Percentiles rank a stretch among this genome's conserved stretches.
Evolutionary conservation across 495 filamentous ascomycete species (phyloP).

Genomic region (Chlorociboria aeruginascens): DNA sequence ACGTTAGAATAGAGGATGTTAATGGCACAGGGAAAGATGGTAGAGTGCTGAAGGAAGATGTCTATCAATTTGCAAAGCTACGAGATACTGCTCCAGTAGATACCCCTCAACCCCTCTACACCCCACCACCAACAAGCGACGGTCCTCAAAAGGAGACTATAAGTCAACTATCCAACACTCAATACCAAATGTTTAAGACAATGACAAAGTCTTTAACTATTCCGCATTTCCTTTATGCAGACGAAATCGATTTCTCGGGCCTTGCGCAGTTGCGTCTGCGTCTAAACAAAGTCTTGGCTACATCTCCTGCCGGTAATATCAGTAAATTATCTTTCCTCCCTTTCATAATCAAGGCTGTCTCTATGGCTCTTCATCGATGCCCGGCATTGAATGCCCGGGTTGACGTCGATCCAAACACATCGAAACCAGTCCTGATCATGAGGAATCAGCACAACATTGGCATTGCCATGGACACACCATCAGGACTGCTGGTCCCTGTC

Average conservation of each 20-base stretch:
- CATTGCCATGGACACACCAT: slow-evolving; percentile 88
- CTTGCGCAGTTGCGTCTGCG: slow-evolving; percentile 56
- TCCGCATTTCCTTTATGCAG: slow-evolving; percentile 88
- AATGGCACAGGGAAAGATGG: slow-evolving; percentile 85
- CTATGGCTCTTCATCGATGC: slow-evolving; percentile 65
- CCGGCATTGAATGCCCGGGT: slow-evolving; percentile 82
- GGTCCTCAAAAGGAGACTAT: slow-evolving; percentile 50
- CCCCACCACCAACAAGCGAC: slow-evolving; percentile 16
- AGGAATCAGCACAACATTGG: slow-evolving; percentile 88
- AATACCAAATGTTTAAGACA: slow-evolving; percentile 92
- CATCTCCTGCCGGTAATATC: slow-evolving; percentile 19
- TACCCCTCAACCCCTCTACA: background rate
- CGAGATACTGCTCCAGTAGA: slow-evolving; percentile 21
- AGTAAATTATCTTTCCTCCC: slow-evolving; percentile 74
- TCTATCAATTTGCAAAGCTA: slow-evolving; percentile 53
- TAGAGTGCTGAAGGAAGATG: slow-evolving; percentile 84
- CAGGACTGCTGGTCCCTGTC: slow-evolving; percentile 86
- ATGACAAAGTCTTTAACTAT: slow-evolving; percentile 89
- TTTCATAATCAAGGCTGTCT: slow-evolving; percentile 94
- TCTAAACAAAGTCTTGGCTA: slow-evolving; percentile 46
- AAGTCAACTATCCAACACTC: slow-evolving; percentile 59
- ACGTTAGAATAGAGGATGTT: slow-evolving; percentile 64
- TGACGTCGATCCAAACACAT: slow-evolving; percentile 35
- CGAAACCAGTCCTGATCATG: slow-evolving; percentile 59
- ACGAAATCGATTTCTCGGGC: slow-evolving; percentile 67